Evolutionary conservation across 352 stramenopile species (phyloP).

Genomic region (Globisporangium takayamanum): DNA sequence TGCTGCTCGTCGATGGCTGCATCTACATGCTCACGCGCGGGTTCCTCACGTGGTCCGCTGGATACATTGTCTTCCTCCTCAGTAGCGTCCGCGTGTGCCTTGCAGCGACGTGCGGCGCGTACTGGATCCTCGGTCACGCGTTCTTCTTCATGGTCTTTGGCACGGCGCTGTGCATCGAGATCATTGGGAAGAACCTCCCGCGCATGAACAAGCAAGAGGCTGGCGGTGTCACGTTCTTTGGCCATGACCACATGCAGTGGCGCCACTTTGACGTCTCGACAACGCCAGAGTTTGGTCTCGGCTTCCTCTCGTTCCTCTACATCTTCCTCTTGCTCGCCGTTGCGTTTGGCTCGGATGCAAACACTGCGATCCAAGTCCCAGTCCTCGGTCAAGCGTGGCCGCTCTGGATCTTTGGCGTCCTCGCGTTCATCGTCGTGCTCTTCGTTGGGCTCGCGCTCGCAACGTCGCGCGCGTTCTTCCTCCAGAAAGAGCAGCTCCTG

Average conservation of each 20-base stretch:
- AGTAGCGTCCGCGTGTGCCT: conserved; percentile 62
- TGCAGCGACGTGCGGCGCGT: conserved; percentile 52
- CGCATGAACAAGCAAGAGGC: conserved; percentile 80
- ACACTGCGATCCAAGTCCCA: conserved; percentile 40
- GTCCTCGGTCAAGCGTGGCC: conserved; percentile 66
- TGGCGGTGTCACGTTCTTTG: conserved; percentile 80
- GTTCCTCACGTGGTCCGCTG: conserved; percentile 64
- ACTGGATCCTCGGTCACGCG: conserved; percentile 79
- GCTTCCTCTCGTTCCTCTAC: conserved; percentile 83
- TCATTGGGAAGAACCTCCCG: conserved; percentile 74
- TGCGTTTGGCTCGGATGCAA: conserved; percentile 53
- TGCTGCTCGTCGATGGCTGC: conserved; percentile 66
- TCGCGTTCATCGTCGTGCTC: conserved; percentile 78
- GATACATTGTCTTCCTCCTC: conserved; percentile 80
- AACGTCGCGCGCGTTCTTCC: conserved; percentile 74
- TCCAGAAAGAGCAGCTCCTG: conserved; percentile 71
- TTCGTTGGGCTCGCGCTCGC: conserved; percentile 68
- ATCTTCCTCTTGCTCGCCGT: conserved; percentile 76
- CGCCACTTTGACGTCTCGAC: conserved; percentile 69
- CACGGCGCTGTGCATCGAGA: conserved; percentile 70
- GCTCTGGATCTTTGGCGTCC: conserved; percentile 82
- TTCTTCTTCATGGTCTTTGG: conserved; percentile 79
- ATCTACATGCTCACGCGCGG: conserved; percentile 71
- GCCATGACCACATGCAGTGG: conserved; percentile 58
- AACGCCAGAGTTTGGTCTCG: conserved; percentile 77